These are phyloP conservation scores for Dovyalis caffra DNA, from an alignment of 345 rosid species.

Conservation along the genomic window DNA sequence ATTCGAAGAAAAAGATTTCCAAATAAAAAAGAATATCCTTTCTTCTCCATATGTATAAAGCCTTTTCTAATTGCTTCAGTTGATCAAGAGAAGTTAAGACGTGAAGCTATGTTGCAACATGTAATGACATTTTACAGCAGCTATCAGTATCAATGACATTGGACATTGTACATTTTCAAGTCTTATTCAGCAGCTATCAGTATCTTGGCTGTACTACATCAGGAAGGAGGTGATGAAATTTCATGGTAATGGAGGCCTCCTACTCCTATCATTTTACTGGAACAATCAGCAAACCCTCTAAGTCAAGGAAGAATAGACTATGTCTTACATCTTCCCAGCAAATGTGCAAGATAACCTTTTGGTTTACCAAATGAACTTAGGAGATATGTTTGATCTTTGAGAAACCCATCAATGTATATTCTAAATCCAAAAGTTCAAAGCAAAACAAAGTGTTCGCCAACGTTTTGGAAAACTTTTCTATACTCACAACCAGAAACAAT, in stretches of 20 bases:
- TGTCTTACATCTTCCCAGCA: not conserved
- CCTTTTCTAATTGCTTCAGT: not conserved
- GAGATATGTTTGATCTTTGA: not conserved
- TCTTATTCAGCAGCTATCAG: too few relatives aligned
- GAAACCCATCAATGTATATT: not conserved
- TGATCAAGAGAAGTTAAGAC: not conserved
- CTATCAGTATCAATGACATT: not conserved
- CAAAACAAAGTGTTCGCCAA: not conserved
- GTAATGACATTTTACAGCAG: not conserved
- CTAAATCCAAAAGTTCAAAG: not conserved
- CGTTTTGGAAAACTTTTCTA: not conserved
- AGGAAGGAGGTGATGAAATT: not conserved
- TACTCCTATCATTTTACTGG: not conserved
- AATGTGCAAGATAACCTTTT: not conserved
- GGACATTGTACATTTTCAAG: not conserved
- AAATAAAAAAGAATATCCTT: not conserved
- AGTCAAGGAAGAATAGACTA: not conserved
- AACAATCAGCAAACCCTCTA: not conserved
- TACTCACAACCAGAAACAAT: not conserved
- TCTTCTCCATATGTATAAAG: not conserved
- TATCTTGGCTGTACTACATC: not conserved
- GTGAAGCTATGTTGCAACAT: not conserved
- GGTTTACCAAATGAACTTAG: not conserved
- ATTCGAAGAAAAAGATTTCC: not conserved
- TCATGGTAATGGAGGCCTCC: not conserved